A percentile compares a stretch with the other conserved stretches of the same genome.
phyloP scores from a whole-genome alignment of 345 rosid genomes.

The Eucalyptus albens region DNA sequence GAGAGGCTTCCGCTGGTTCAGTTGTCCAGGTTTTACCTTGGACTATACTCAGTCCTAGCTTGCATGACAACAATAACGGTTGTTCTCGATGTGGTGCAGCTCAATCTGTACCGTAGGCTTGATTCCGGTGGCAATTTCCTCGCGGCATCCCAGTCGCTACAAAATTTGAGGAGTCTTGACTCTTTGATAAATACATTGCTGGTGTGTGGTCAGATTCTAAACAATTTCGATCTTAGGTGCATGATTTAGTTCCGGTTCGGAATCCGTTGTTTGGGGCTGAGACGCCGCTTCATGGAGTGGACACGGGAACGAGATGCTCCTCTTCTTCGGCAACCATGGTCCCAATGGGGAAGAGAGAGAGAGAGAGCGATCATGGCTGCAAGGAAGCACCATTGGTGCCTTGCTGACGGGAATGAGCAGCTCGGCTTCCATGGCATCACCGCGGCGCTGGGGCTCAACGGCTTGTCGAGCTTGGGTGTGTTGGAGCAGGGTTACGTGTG shows the following conservation, averaged over 20 bases:
- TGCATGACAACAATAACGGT: background rate
- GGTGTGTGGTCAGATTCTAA: too few relatives aligned
- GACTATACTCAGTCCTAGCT: too few relatives aligned
- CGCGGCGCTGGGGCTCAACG: background rate
- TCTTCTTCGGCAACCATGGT: background rate
- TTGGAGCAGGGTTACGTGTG: background rate
- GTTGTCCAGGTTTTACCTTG: too few relatives aligned
- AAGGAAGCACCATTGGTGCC: background rate
- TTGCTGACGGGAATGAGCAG: background rate
- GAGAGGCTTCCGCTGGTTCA: too few relatives aligned
- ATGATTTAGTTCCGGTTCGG: background rate
- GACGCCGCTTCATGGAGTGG: background rate
- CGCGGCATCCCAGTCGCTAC: accelerated
- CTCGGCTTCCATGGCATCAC: background rate
- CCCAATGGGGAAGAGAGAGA: too few relatives aligned
- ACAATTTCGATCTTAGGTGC: background rate
- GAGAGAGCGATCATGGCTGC: background rate
- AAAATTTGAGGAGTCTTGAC: background rate
- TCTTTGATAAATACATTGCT: background rate
- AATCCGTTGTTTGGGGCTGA: background rate
- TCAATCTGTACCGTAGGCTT: accelerated
- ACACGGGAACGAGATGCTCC: background rate
- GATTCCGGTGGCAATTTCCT: background rate
- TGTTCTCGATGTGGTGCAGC: background rate
- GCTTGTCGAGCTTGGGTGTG: background rate